phyloP scores from a whole-genome alignment of 1,284 basidiomycete species.

The Inonotus obliquus region DNA sequence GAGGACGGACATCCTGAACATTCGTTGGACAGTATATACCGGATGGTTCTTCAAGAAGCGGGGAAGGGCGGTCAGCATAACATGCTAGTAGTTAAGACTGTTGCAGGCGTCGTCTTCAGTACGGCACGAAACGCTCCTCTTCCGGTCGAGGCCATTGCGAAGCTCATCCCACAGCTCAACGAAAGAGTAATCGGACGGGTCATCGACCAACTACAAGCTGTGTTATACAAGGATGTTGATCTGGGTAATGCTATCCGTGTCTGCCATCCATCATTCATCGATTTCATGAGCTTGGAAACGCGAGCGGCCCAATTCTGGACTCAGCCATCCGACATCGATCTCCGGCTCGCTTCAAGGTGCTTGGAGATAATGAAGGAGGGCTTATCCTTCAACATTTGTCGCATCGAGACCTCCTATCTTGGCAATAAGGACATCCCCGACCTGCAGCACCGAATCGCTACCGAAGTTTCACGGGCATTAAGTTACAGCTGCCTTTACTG shows the following conservation, averaged over 20 bases:
- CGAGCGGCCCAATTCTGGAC: slow-evolving; percentile 21
- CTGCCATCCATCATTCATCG: slow-evolving; percentile 19
- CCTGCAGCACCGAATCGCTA: neutral
- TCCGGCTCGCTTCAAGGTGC: slow-evolving; percentile 22
- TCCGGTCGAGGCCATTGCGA: neutral
- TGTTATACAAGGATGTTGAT: slow-evolving; percentile 1
- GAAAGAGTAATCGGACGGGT: neutral
- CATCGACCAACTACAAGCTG: neutral
- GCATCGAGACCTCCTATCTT: slow-evolving; percentile 17
- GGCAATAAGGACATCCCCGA: slow-evolving; percentile 16
- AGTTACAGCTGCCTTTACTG: slow-evolving; percentile 16
- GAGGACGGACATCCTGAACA: neutral
- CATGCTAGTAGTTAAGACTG: neutral
- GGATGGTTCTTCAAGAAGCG: neutral
- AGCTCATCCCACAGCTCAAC: neutral
- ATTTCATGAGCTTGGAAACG: slow-evolving; percentile 14
- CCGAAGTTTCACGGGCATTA: slow-evolving; percentile 4
- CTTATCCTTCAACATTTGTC: slow-evolving; percentile 24
- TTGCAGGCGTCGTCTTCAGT: neutral
- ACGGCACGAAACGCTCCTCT: slow-evolving; percentile 7
- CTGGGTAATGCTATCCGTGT: slow-evolving; percentile 1
- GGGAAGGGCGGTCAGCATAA: neutral
- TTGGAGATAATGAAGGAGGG: slow-evolving; percentile 15
- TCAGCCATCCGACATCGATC: slow-evolving; percentile 14
- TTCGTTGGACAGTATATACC: neutral